These are phyloP conservation scores for Penicillium nordicum DNA, from an alignment of 2,329 filamentous ascomycete genomes.

Conservation along the genomic window DNA sequence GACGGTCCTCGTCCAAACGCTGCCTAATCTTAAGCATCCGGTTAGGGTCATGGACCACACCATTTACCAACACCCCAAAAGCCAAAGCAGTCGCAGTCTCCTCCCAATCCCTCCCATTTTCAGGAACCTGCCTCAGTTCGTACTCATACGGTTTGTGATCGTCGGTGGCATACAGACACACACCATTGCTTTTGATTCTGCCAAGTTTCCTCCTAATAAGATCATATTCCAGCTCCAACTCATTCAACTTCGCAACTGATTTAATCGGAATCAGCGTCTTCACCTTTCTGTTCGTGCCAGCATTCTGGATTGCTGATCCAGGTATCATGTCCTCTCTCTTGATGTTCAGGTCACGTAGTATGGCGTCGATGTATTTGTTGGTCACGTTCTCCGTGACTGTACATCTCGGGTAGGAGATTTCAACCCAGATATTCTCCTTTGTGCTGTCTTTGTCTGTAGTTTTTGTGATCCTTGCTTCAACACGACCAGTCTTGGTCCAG, in stretches of 20 bases:
- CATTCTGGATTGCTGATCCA: constrained; percentile 1
- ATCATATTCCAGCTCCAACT: not conserved
- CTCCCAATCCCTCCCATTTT: constrained; percentile 8
- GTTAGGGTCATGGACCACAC: not conserved
- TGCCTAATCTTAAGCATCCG: constrained; percentile 2
- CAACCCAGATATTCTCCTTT: not conserved
- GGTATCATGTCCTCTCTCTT: not conserved
- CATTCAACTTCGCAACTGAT: not conserved
- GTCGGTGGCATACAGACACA: constrained; percentile 4
- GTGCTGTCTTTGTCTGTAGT: not conserved
- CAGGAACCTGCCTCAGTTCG: constrained; percentile 12
- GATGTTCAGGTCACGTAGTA: not conserved
- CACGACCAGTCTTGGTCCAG: not conserved
- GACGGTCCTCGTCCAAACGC: not conserved
- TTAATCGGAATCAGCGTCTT: constrained; percentile 9
- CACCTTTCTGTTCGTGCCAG: not conserved
- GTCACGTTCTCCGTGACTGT: not conserved
- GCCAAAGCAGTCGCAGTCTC: constrained; percentile 12
- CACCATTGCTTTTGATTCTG: constrained; percentile 1
- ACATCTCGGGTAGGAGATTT: not conserved
- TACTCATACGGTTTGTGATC: constrained; percentile 6
- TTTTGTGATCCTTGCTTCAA: constrained; percentile 2
- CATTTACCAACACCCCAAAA: constrained; percentile 5
- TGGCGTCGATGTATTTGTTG: not conserved
- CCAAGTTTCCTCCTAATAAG: not conserved